Evolutionary conservation across 441 rosid species (phyloP), one percentile per base, ranked within the genome.

Genomic region (Eruca vesicaria): DNA sequence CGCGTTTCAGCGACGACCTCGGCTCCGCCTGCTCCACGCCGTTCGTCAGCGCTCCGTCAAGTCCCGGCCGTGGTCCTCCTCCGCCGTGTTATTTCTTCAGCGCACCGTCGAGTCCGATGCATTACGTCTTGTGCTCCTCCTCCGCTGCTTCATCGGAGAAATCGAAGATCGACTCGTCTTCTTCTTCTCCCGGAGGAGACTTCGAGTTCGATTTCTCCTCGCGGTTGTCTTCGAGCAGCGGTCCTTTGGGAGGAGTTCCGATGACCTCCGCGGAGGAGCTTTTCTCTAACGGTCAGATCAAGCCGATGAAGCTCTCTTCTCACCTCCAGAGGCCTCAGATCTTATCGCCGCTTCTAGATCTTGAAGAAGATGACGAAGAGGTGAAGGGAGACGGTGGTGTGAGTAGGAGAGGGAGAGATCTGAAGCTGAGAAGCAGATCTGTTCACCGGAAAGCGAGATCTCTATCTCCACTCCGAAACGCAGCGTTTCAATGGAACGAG

Each of bases 81-180:
- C 86, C 83, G 9, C 88, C 88, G 0, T 91, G 94, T 29, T 96
- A 87, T 76, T 96, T 82, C 76, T 93, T 91, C 84, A 96, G 99
- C 65, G 94, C 96, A 29, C 99, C 99, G 0, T 87, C 98, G 1
- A 93, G 99, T 69, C 99, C 99, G 15, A 95, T 91, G 95, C 98
- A 95, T 71, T 95, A 90, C 73, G 82, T 89, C 23, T 66, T 93
- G 0, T 69, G 82, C 33, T 76, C 88, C 0, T 62, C 76, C 33
- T 76, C 88, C 0, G 62, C 76, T 43, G 15, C 88, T 5, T 0
- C 81, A 11, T 53, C 82, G 9, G 78, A 65, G 68, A 79, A 70
- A 60, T 74, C 75, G 5, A 63, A 57, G 74, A 75, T 43, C 52
- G 12, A 66, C 0, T 74, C 87, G 0, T 81, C 85, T 16, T 48